Evolutionary conservation across 441 rosid genomes (phyloP).

Genomic region (Brassica balearica): DNA sequence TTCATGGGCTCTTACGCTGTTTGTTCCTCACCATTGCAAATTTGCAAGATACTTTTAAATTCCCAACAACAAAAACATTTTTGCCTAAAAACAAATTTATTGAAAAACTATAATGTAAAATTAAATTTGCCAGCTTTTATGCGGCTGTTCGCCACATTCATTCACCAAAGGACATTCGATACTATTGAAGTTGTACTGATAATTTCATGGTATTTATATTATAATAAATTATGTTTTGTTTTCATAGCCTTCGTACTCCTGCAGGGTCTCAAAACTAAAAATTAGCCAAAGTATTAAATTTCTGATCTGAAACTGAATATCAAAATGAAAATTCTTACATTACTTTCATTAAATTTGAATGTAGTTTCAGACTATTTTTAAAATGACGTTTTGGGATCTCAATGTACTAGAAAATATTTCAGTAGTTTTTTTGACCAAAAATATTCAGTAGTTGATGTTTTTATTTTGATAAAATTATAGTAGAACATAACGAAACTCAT

Average conservation of each 20-base stretch:
- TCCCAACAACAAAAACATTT: constrained; percentile 35
- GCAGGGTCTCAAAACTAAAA: background rate
- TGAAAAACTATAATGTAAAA: constrained; percentile 24
- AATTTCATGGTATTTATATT: background rate
- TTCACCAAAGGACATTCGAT: constrained; percentile 43
- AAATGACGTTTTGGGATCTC: background rate
- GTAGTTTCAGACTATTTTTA: background rate
- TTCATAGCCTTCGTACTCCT: background rate
- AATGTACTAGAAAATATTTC: background rate
- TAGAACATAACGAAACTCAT: background rate
- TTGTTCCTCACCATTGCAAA: constrained; percentile 36
- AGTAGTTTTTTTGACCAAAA: background rate
- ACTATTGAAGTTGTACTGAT: constrained; percentile 28
- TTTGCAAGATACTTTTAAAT: constrained; percentile 10
- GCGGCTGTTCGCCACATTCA: constrained; percentile 49
- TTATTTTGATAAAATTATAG: background rate
- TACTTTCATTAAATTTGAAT: background rate
- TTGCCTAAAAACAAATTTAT: background rate
- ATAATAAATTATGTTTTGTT: background rate
- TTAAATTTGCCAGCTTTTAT: constrained; percentile 46
- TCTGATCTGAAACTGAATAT: background rate
- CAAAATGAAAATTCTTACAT: background rate
- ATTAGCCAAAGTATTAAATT: background rate
- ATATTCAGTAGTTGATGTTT: background rate
- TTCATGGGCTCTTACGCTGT: constrained; percentile 46